Evolutionary conservation across 805 yeast genomes (phyloP).

Genomic region (Wickerhamomyces queroliae): DNA sequence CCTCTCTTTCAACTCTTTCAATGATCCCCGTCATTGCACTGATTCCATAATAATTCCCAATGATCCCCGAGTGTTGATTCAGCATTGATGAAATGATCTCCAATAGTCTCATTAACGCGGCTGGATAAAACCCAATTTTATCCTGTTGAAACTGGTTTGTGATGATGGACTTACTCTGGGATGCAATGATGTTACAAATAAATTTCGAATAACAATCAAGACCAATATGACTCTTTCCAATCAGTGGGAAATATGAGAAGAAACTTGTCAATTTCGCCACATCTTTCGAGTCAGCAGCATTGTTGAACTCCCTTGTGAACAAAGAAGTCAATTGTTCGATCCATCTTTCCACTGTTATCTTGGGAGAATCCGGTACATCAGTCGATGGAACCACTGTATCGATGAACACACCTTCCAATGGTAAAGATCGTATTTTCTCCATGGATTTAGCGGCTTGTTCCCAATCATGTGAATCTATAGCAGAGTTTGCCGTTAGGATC

Average conservation of each 20-base stretch:
- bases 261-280: constrained; percentile 69
- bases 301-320: constrained; percentile 58
- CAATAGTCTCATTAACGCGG: constrained; percentile 60
- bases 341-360: constrained; percentile 50
- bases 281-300: constrained; percentile 61
- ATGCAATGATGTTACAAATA: constrained; percentile 78
- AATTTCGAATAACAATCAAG: constrained; percentile 78
- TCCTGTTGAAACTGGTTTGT: constrained; percentile 34
- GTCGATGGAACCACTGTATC: constrained; percentile 78
- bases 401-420: constrained; percentile 68
- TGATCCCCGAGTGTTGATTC: constrained; percentile 79
- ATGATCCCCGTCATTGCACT: constrained; percentile 61
- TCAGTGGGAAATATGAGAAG: constrained; percentile 83
- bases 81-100: constrained; percentile 82
- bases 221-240: constrained; percentile 68
- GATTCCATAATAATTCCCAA: constrained; percentile 64
- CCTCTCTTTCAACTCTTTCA: constrained; percentile 73
- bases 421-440: constrained; percentile 43
- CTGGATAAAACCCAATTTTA: constrained; percentile 50
- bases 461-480: constrained; percentile 69
- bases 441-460: constrained; percentile 73
- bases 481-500: constrained; percentile 58
- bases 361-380: constrained; percentile 79
- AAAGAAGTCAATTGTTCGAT: constrained; percentile 47
- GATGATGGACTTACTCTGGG: constrained; percentile 66